Percentiles rank a stretch among this genome's conserved stretches.
Conservation (phyloP, 1,139 yeast species). For the Hanseniaspora gamundiae region DNA sequence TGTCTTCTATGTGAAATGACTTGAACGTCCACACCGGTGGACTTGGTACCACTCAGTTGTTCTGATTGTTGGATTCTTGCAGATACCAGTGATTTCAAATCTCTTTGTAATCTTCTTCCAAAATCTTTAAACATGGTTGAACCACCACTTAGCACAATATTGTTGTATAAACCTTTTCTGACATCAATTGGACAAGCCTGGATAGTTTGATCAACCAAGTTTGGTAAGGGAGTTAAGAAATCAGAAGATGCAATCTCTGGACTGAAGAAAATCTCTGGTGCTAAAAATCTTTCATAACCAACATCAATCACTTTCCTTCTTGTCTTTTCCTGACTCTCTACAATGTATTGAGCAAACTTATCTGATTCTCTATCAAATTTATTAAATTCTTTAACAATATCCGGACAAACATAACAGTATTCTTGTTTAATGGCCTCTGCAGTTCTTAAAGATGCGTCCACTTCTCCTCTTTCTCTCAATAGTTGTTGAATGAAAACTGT, state of each 20-base stretch:
- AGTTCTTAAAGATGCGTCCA: slow-evolving; percentile 84
- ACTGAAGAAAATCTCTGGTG: slow-evolving; percentile 96
- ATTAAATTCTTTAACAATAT: slow-evolving; percentile 90
- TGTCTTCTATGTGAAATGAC: slow-evolving; percentile 96
- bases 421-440: slow-evolving; percentile 96
- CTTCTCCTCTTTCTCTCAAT: slow-evolving; percentile 93
- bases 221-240: slow-evolving; percentile 89
- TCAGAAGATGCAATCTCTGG: slow-evolving; percentile 96
- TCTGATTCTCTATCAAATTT: slow-evolving; percentile 91
- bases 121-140: slow-evolving; percentile 98
- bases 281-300: slow-evolving; percentile 94
- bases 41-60: slow-evolving; percentile 64
- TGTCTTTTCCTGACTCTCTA: slow-evolving; percentile 68
- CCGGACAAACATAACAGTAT: slow-evolving; percentile 94
- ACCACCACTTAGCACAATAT: slow-evolving; percentile 92
- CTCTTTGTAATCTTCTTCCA: slow-evolving; percentile 95
- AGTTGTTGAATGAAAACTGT: slow-evolving; percentile 86
- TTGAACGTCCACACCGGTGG: slow-evolving; percentile 93
- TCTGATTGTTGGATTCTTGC: slow-evolving; percentile 82
- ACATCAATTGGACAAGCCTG: slow-evolving; percentile 97
- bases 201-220: slow-evolving; percentile 87
- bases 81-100: slow-evolving; percentile 74
- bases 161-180: slow-evolving; percentile 88
- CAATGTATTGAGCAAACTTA: slow-evolving; percentile 85
- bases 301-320: slow-evolving; percentile 65